Evolutionary conservation across 2,329 filamentous ascomycete species (phyloP).

Genomic region (Fusarium miscanthi): DNA sequence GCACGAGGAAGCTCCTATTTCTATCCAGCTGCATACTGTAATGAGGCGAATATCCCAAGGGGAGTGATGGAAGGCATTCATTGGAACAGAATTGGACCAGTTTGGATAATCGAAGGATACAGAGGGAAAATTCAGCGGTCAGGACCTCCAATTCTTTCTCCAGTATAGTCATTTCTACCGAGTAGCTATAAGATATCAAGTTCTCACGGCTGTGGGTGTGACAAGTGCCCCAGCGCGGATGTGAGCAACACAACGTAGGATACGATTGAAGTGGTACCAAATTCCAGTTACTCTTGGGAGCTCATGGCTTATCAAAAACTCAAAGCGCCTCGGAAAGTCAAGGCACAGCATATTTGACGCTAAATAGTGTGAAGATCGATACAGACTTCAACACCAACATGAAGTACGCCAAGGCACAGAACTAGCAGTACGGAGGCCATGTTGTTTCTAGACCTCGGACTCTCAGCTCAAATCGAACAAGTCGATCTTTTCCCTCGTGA

Average conservation of each 20-base stretch:
- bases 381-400: background rate
- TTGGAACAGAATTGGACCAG: background rate
- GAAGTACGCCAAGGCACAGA: background rate
- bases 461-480: background rate
- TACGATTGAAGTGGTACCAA: background rate
- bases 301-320: background rate
- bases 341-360: background rate
- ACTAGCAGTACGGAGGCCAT: background rate
- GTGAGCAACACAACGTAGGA: background rate
- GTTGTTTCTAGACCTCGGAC: background rate
- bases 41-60: conserved; percentile 14
- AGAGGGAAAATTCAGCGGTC: background rate
- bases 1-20: background rate
- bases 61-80: background rate
- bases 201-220: background rate
- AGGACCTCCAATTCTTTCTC: background rate
- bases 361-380: background rate
- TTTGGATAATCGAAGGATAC: background rate
- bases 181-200: background rate
- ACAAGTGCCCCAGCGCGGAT: background rate
- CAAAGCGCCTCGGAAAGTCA: background rate
- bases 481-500: background rate
- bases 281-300: background rate
- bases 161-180: background rate
- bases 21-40: background rate